These are phyloP conservation scores for Nicotiana sylvestris DNA, from an alignment of 257 asterid genomes.

Conservation along the genomic window DNA sequence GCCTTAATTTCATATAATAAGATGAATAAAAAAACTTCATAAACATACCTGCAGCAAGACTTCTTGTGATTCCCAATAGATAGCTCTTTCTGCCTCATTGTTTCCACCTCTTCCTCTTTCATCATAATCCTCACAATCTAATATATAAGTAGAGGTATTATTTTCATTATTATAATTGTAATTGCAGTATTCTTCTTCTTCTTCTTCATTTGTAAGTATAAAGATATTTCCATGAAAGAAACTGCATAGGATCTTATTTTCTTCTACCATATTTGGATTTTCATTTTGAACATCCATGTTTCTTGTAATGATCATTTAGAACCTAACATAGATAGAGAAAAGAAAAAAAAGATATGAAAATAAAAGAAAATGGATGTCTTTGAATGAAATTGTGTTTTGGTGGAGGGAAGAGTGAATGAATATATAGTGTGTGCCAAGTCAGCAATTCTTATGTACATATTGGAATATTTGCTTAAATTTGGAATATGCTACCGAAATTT, in stretches of 20 bases:
- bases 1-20: not conserved
- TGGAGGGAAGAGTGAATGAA: not conserved
- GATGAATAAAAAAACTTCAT: not conserved
- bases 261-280: conserved; percentile 2
- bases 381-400: not conserved
- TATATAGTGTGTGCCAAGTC: conserved; percentile 16
- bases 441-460: not conserved
- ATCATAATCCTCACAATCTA: not conserved
- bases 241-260: not conserved
- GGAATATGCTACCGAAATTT: not conserved
- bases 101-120: not conserved
- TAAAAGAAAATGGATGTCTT: conserved; percentile 2
- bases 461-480: not conserved
- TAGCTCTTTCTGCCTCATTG: conserved; percentile 17
- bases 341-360: not conserved
- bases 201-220: not conserved
- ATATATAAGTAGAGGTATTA: not conserved
- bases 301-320: not conserved
- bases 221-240: not conserved
- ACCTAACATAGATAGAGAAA: not conserved
- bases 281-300: conserved; percentile 13
- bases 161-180: not conserved
- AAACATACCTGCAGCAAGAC: conserved; percentile 36
- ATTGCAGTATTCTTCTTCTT: not conserved
- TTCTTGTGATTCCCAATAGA: conserved; percentile 45